These are phyloP conservation scores for Pseudogymnoascus sp. DNA, from an alignment of 2,329 filamentous ascomycete species.

Conservation along the genomic window DNA sequence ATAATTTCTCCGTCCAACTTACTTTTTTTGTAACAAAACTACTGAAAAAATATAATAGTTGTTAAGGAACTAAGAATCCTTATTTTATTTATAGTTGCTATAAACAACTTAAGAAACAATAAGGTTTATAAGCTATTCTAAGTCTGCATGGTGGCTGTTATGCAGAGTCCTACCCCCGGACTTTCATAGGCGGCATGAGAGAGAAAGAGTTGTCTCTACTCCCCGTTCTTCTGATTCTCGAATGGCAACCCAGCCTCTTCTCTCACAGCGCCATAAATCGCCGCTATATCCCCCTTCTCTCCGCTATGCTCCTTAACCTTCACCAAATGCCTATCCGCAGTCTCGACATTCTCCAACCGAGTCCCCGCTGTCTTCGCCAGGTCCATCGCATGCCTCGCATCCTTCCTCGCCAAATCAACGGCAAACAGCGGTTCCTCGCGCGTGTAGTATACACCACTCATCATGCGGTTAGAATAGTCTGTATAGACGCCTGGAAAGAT, in stretches of 20 bases:
- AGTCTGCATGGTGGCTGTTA: not conserved
- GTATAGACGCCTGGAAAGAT: constrained; percentile 71
- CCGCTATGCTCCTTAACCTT: constrained; percentile 63
- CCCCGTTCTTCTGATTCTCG: constrained; percentile 44
- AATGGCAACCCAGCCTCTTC: constrained; percentile 67
- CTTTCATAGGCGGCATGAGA: not conserved
- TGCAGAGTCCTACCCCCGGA: not conserved
- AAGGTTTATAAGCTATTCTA: too few relatives aligned
- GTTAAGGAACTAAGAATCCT: too few relatives aligned
- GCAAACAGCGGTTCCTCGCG: constrained; percentile 73
- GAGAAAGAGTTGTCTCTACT: not conserved
- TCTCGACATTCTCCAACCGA: constrained; percentile 55
- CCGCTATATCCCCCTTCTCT: constrained; percentile 67
- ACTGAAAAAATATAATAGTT: too few relatives aligned
- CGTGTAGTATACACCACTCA: constrained; percentile 66
- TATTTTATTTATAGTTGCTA: too few relatives aligned
- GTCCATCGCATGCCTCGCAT: constrained; percentile 63
- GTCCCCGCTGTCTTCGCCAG: constrained; percentile 57
- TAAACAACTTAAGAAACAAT: too few relatives aligned
- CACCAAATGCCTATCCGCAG: constrained; percentile 60
- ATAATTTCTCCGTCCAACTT: too few relatives aligned
- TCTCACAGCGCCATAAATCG: constrained; percentile 73
- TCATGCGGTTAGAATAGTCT: constrained; percentile 68
- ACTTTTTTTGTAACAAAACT: too few relatives aligned
- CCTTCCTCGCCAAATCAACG: constrained; percentile 76